Conservation (phyloP, 78 protist genomes). For the Andalucia godoyi region DNA sequence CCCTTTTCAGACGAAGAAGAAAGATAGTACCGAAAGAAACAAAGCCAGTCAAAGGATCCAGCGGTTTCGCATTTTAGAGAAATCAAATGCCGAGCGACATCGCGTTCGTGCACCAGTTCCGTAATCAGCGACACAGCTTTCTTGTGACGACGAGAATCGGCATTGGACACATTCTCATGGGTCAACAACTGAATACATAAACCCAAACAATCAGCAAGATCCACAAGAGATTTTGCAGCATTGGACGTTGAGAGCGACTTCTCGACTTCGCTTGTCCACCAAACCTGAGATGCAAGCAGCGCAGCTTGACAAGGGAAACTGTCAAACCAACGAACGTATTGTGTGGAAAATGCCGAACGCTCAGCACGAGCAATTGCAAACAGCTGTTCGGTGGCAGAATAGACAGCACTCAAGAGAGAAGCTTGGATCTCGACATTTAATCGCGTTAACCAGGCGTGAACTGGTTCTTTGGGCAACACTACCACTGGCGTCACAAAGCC, state of each 20-base stretch:
- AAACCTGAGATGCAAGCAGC: no score
- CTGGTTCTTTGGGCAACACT: conserved; percentile 16
- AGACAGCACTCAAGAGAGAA: conserved; percentile 29
- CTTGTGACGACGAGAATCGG: conserved; percentile 25
- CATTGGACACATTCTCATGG: not conserved
- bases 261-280: no score
- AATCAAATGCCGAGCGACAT: conserved; percentile 26
- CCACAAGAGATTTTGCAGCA: no score
- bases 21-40: conserved; percentile 81
- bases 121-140: conserved; percentile 84
- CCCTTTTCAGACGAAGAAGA: no score
- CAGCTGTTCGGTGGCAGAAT: conserved; percentile 15
- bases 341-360: no score
- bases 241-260: no score
- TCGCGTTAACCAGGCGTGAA: conserved; percentile 69
- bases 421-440: conserved; percentile 61
- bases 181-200: conserved; percentile 37
- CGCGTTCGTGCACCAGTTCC: conserved; percentile 88
- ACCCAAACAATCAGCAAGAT: no score
- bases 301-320: no score
- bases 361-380: no score
- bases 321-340: no score
- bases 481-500: conserved; percentile 42
- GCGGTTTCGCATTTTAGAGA: not conserved
- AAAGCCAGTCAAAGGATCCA: conserved; percentile 79